Conservation (phyloP, 352 stramenopile genomes). For the Globisporangium camurandrum region DNA sequence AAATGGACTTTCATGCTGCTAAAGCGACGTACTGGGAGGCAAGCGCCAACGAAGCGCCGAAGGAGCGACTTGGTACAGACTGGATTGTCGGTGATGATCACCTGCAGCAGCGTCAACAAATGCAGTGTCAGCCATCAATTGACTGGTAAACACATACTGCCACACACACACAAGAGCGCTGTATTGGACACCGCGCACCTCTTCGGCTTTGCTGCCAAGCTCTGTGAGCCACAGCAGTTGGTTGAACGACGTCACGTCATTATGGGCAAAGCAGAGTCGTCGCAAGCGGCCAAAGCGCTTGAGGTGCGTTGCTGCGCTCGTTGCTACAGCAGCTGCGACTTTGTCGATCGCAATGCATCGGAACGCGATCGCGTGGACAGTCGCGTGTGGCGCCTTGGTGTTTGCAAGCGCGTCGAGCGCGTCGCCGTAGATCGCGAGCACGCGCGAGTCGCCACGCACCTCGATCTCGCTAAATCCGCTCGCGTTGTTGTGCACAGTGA, state of each 20-base stretch:
- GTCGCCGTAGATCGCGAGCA: conserved; percentile 61
- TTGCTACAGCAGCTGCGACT: conserved; percentile 25
- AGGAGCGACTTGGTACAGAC: conserved; percentile 51
- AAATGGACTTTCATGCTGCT: no score
- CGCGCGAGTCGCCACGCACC: conserved; percentile 55
- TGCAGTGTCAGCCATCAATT: not conserved
- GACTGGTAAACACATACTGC: not conserved
- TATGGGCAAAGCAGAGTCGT: conserved; percentile 54
- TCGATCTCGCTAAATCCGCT: conserved; percentile 66
- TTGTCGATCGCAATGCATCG: conserved; percentile 43
- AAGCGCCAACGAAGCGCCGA: conserved; percentile 37
- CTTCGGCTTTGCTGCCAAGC: conserved; percentile 52
- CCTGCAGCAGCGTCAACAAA: conserved; percentile 14
- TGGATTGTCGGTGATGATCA: conserved; percentile 57
- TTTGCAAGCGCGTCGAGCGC: conserved; percentile 55
- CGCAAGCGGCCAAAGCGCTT: conserved; percentile 55
- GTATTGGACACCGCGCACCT: conserved; percentile 30
- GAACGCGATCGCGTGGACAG: conserved; percentile 61
- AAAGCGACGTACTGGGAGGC: no score
- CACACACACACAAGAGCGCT: no score
- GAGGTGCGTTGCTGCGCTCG: conserved; percentile 28
- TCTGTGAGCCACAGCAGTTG: conserved; percentile 50
- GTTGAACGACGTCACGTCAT: conserved; percentile 55
- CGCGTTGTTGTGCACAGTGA: conserved; percentile 37
- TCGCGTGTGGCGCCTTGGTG: conserved; percentile 36